Percentiles rank a stretch among this genome's conserved stretches.
These are phyloP conservation scores for Teunomyces cretensis DNA, from an alignment of 805 yeast genomes.

Conservation along the genomic window DNA sequence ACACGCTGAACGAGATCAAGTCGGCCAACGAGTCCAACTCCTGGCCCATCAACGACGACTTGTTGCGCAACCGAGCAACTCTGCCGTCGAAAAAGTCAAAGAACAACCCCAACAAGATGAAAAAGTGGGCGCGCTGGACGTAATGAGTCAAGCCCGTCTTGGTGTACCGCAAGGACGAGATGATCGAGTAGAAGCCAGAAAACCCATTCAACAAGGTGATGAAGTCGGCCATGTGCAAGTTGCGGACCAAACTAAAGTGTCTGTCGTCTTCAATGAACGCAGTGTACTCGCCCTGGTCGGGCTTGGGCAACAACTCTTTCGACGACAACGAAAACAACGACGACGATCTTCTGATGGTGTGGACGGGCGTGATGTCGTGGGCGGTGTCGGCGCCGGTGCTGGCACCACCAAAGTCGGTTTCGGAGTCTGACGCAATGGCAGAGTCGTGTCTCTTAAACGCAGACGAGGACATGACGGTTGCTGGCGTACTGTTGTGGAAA, in stretches of 20 bases:
- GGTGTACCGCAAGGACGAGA: slow-evolving; percentile 81
- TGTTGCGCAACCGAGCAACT: slow-evolving; percentile 91
- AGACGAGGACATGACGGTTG: slow-evolving; percentile 23
- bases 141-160: slow-evolving; percentile 67
- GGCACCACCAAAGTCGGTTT: slow-evolving; percentile 20
- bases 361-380: background rate
- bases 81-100: slow-evolving; percentile 97
- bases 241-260: slow-evolving; percentile 83
- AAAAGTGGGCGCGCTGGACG: slow-evolving; percentile 84
- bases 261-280: slow-evolving; percentile 80
- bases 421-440: slow-evolving; percentile 39
- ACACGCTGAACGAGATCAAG: slow-evolving; percentile 89
- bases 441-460: slow-evolving; percentile 29
- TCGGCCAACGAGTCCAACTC: slow-evolving; percentile 97
- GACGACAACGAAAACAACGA: slow-evolving; percentile 51
- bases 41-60: slow-evolving; percentile 92
- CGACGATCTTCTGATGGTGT: slow-evolving; percentile 49
- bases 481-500: no score
- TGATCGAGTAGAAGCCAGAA: slow-evolving; percentile 87
- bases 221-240: slow-evolving; percentile 92
- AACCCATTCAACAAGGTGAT: slow-evolving; percentile 93
- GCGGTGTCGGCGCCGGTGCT: slow-evolving; percentile 7
- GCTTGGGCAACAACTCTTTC: slow-evolving; percentile 68
- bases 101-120: slow-evolving; percentile 86
- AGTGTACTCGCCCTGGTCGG: slow-evolving; percentile 72